Conservation (phyloP, 257 asterid species). For the Fraxinus cuspidata region DNA sequence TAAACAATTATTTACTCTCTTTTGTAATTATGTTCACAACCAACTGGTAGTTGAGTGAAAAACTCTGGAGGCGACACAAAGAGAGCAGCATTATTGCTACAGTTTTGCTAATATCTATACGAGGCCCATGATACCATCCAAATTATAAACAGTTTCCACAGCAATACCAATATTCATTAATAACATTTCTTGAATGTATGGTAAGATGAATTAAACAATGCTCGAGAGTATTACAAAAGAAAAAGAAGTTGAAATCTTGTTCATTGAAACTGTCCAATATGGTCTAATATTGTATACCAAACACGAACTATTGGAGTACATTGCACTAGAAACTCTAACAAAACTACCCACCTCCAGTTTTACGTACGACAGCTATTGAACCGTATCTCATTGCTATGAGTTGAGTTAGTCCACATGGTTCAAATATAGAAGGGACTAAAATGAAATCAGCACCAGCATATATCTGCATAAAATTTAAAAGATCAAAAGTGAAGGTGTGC, state of each 20-base stretch:
- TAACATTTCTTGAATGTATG: not conserved
- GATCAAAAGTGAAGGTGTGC: conserved; percentile 21
- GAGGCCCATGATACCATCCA: too few species aligned
- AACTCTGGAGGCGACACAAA: not conserved
- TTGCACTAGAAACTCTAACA: not conserved
- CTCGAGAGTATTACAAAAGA: not conserved
- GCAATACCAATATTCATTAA: not conserved
- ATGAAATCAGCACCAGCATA: conserved; percentile 97
- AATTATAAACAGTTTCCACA: too few species aligned
- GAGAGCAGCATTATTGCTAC: not conserved
- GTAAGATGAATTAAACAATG: not conserved
- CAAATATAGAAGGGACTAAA: conserved; percentile 94
- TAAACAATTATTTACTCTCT: not conserved
- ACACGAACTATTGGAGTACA: too few species aligned
- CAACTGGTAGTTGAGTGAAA: not conserved
- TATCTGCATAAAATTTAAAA: conserved; percentile 58
- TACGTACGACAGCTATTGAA: conserved; percentile 91
- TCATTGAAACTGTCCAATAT: not conserved
- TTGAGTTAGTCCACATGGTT: conserved; percentile 99
- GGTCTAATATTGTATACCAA: not conserved
- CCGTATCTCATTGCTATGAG: conserved; percentile 99
- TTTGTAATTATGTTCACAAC: not conserved
- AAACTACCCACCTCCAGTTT: conserved; percentile 81
- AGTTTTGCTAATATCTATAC: not conserved
- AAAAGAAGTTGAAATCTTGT: not conserved